A percentile compares a stretch with the other conserved stretches of the same genome.
Evolutionary conservation across 169 alveolate species (phyloP).

Genomic region (Miamiensis avidus): DNA sequence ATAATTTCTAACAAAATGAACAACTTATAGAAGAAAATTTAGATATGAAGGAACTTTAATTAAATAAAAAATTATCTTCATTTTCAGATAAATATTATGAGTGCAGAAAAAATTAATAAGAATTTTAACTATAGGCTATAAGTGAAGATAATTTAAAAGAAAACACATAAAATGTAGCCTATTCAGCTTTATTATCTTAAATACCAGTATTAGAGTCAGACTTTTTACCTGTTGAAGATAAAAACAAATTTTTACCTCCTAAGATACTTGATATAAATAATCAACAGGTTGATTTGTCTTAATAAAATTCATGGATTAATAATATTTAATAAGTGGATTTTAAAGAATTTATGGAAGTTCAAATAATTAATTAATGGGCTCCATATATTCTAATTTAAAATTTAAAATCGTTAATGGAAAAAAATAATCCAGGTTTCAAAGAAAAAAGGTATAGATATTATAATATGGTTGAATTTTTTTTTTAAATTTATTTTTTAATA

Average conservation of each 20-base stretch:
- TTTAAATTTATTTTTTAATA: too few relatives aligned
- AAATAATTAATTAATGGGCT: conserved; percentile 75
- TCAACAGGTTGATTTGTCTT: conserved; percentile 52
- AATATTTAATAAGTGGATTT: conserved; percentile 61
- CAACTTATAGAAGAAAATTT: neutral
- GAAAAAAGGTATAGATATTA: neutral
- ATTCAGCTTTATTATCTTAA: neutral
- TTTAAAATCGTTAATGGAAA: conserved; percentile 62
- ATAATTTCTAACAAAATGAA: neutral
- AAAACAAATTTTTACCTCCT: neutral
- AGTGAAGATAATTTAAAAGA: too few relatives aligned
- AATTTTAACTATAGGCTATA: too few relatives aligned
- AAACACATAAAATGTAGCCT: neutral
- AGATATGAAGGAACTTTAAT: too few relatives aligned
- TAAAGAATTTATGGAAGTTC: conserved; percentile 66
- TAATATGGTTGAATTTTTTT: too few relatives aligned
- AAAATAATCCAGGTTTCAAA: conserved; percentile 23
- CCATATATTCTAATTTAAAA: conserved; percentile 73
- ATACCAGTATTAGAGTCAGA: neutral
- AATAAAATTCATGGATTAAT: conserved; percentile 62
- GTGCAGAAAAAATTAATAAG: neutral
- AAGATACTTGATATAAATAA: conserved; percentile 45
- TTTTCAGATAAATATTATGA: neutral
- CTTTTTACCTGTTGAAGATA: neutral
- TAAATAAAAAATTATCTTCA: too few relatives aligned